Percentiles rank a stretch among this genome's conserved stretches.
Evolutionary conservation across 345 rosid genomes (phyloP).

Genomic region (Melaleuca quinquenervia): DNA sequence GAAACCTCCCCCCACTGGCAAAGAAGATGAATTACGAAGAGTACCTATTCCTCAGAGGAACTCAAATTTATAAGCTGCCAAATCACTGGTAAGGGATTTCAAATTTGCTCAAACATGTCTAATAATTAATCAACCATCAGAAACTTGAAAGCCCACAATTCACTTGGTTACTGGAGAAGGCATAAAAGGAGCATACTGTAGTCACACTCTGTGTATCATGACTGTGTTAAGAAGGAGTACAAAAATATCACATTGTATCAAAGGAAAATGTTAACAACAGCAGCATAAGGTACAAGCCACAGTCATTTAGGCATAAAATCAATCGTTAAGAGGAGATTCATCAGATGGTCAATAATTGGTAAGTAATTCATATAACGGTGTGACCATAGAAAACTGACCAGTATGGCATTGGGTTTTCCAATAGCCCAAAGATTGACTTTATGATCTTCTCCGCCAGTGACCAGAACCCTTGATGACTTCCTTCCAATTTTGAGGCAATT

Average conservation of each 20-base stretch:
- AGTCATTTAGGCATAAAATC: background rate
- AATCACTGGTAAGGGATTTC: background rate
- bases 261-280: background rate
- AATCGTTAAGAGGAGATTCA: background rate
- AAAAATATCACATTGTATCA: background rate
- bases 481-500: slow-evolving; percentile 96
- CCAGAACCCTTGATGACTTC: slow-evolving; percentile 89
- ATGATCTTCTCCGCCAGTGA: slow-evolving; percentile 98
- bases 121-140: background rate
- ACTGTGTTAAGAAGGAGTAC: background rate
- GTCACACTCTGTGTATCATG: background rate
- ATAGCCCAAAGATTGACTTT: slow-evolving; percentile 99
- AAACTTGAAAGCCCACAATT: background rate
- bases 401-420: slow-evolving; percentile 95
- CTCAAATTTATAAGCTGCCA: background rate
- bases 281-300: background rate
- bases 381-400: slow-evolving; percentile 56
- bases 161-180: background rate
- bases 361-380: background rate
- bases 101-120: background rate
- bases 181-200: background rate
- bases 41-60: background rate
- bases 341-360: background rate
- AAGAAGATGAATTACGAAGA: background rate
- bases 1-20: background rate